Evolutionary conservation across 78 protist genomes (phyloP), one percentile per base, ranked within the genome.

Genomic region (Dictyostelium citrinum): DNA sequence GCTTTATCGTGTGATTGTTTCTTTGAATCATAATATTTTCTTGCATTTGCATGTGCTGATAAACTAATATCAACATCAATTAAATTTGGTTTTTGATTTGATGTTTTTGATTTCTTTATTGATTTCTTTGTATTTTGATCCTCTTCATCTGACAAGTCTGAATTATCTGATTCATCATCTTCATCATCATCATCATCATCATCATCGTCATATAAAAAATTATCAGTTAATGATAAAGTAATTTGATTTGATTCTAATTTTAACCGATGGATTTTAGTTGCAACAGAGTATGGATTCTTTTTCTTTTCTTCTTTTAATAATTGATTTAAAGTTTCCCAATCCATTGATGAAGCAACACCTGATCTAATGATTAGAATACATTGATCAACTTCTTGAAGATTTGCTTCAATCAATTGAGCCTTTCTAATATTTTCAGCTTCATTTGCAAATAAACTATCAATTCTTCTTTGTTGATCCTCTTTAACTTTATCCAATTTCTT

Each of bases 41-140:
- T 80, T 29, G 99, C 98, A 79, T 99, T 99, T 82, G 97, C 97
- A 84, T 58, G 70, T 8, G 99, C 99, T n/a, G 96, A 24, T 29
- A 70, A 60, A 14, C 71, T 45, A 22, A 99, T 51, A 94, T 98
- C 98, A 17, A 99, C 88, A 41, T 96, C 97, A 12, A 99, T 96
- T 10, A 55, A 74, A 77, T 33, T 67, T 81, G 79, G 83, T 90
- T 71, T 96, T 90, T 37, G 46, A 49, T 41, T 64, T 9, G 64
- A 22, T 91, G 68, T 71, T 39, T 60, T 68, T 11, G n/a, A 22
- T 37, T 81, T 81, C 70, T 67, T 83, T 29, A 39, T 55, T 71
- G 39, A 43, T 72, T 49, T 75, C 64, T 82, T 77, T 58, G 64
- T 39, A 27, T 68, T 86, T 58, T 51, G 71, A 20, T 81, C 92